Evolutionary conservation across 2,329 filamentous ascomycete species (phyloP).

Genomic region (Thelonectria discophora): DNA sequence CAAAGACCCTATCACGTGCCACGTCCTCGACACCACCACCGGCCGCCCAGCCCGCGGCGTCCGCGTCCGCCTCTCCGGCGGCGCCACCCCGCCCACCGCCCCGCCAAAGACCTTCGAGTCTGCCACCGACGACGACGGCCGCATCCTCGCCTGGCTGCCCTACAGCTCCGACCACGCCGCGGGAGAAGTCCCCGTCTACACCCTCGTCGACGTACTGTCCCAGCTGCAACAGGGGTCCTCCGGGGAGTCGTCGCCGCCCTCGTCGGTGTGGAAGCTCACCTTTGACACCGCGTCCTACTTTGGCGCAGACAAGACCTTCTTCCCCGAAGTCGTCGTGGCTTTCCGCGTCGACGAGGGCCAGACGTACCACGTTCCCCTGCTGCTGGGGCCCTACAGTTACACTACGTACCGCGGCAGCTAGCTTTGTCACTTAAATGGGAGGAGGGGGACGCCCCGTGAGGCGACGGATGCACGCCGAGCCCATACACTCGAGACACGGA

Average conservation of each 20-base stretch:
- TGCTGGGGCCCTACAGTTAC: slow-evolving; percentile 82
- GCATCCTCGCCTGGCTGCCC: slow-evolving; percentile 74
- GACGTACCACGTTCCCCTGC: slow-evolving; percentile 81
- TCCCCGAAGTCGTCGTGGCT: slow-evolving; percentile 65
- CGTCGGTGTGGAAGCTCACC: slow-evolving; percentile 73
- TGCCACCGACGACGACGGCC: slow-evolving; percentile 79
- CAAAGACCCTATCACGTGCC: slow-evolving; percentile 81
- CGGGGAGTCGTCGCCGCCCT: too few species aligned
- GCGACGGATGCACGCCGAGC: background rate
- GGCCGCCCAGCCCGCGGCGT: slow-evolving; percentile 75
- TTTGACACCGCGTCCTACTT: slow-evolving; percentile 81
- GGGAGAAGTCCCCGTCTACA: slow-evolving; percentile 66
- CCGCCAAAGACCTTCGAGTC: slow-evolving; percentile 66
- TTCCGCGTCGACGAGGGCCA: slow-evolving; percentile 65
- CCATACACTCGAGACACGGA: background rate
- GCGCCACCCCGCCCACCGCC: slow-evolving; percentile 42
- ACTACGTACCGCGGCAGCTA: slow-evolving; percentile 83
- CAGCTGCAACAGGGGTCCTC: too few species aligned
- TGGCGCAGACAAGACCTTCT: slow-evolving; percentile 68
- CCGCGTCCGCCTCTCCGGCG: slow-evolving; percentile 70
- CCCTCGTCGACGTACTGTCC: slow-evolving; percentile 64
- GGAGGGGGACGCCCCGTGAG: background rate
- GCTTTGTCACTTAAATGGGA: slow-evolving; percentile 26
- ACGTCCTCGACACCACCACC: slow-evolving; percentile 83
- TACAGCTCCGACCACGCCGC: slow-evolving; percentile 60